Evolutionary conservation across 495 filamentous ascomycete genomes (phyloP).

Genomic region (Hypomontagnella submonticulosa): DNA sequence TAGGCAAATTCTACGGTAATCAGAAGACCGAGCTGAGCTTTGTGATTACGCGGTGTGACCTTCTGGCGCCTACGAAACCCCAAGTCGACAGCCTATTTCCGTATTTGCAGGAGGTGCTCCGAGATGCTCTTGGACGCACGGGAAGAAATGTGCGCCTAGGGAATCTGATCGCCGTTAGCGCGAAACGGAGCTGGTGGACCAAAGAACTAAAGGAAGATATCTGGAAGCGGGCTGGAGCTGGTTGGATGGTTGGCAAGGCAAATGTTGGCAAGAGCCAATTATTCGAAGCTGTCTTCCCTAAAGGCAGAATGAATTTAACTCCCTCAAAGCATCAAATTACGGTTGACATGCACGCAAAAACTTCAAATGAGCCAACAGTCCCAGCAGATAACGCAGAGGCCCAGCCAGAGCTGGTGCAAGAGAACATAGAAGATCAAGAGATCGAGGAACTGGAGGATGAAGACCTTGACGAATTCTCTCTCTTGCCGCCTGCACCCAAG

Average conservation of each 20-base stretch:
- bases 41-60: conserved; percentile 87
- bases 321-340: conserved; percentile 49
- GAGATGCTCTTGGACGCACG: conserved; percentile 71
- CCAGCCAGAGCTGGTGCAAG: conserved; percentile 35
- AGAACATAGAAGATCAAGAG: conserved; percentile 42
- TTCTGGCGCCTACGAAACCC: conserved; percentile 81
- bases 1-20: conserved; percentile 68
- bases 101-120: conserved; percentile 77
- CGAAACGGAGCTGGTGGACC: conserved; percentile 89
- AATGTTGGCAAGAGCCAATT: conserved; percentile 97
- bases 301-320: conserved; percentile 68
- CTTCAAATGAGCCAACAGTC: conserved; percentile 14
- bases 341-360: conserved; percentile 43
- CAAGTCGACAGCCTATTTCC: conserved; percentile 87
- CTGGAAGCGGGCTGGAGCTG: conserved; percentile 78
- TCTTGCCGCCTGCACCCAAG: conserved; percentile 78
- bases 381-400: conserved; percentile 33
- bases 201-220: conserved; percentile 85
- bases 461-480: conserved; percentile 50
- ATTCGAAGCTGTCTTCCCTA: conserved; percentile 85
- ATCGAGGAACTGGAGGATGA: conserved; percentile 38
- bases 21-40: conserved; percentile 80
- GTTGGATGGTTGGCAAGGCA: conserved; percentile 98
- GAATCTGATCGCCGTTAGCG: conserved; percentile 85
- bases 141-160: conserved; percentile 76